Conservation (phyloP, 2,329 filamentous ascomycete genomes). For the Aspergillus sergii region DNA sequence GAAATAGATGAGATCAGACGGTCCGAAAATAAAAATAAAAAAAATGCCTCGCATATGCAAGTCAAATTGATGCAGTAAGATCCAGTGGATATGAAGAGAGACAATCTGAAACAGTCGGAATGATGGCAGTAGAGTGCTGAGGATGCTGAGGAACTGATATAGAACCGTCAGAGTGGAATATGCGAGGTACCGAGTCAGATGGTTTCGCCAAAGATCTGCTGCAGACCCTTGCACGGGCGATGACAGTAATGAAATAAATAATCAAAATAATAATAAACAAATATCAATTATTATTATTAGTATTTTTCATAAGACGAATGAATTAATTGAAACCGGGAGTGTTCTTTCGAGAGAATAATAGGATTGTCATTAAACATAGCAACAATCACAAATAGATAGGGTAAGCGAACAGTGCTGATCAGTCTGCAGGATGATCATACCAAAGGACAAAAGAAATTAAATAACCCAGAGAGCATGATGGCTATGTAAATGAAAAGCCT, state of each 20-base stretch:
- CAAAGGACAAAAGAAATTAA: background rate
- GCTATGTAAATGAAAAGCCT: constrained; percentile 7
- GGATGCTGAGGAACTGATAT: constrained; percentile 12
- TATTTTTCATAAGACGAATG: background rate
- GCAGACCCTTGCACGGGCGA: constrained; percentile 4
- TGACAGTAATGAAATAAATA: background rate
- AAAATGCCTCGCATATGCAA: constrained; percentile 20
- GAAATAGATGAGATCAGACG: constrained; percentile 19
- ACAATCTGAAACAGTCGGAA: constrained; percentile 19
- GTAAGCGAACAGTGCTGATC: constrained; percentile 13
- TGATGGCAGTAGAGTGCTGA: constrained; percentile 17
- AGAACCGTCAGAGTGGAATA: constrained; percentile 16
- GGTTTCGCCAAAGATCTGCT: constrained; percentile 6
- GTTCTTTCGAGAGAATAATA: background rate
- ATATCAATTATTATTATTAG: constrained; percentile 3
- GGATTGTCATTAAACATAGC: constrained; percentile 8
- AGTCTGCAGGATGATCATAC: constrained; percentile 13
- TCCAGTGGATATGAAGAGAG: constrained; percentile 11
- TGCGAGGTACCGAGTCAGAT: constrained; percentile 8
- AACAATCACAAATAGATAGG: background rate
- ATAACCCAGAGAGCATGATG: constrained; percentile 1
- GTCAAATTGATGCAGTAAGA: constrained; percentile 16
- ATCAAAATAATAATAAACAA: background rate
- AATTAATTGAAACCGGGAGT: background rate
- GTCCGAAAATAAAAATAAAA: constrained; percentile 5